A percentile compares a stretch with the other conserved stretches of the same genome.
Conservation (phyloP, 1,139 yeast species). For the Hyphopichia pseudoburtonii region DNA sequence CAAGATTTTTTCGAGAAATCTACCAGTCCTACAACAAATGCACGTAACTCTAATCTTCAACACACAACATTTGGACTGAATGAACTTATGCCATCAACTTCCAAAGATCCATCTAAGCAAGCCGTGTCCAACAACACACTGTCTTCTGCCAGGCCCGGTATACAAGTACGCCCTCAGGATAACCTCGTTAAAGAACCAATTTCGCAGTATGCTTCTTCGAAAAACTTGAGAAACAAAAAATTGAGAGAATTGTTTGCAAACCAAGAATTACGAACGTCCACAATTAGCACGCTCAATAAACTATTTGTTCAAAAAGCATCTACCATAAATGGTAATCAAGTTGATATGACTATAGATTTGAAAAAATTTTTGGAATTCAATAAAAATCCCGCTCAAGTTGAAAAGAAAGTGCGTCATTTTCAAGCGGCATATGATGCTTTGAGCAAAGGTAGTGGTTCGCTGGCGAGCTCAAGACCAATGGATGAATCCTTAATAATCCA, state of each 20-base stretch:
- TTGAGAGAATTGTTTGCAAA: constrained; percentile 1
- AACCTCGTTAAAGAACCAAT: no score
- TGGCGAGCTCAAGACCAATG: constrained; percentile 9
- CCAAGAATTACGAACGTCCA: background rate
- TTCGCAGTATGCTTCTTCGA: background rate
- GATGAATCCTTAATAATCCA: constrained; percentile 14
- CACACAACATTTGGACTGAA: no score
- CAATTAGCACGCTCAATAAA: background rate
- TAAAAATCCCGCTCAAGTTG: background rate
- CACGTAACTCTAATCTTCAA: background rate
- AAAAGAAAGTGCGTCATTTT: constrained; percentile 1
- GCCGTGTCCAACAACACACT: no score
- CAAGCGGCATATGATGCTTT: background rate
- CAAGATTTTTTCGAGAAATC: no score
- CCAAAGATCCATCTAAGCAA: no score
- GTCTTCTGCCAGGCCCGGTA: no score
- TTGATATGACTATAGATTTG: background rate
- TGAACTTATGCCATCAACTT: no score
- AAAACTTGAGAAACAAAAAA: background rate
- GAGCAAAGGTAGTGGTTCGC: background rate
- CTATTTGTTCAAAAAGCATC: background rate
- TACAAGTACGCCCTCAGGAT: no score
- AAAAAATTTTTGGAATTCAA: background rate
- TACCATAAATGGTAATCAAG: constrained; percentile 1
- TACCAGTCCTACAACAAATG: no score